phyloP scores from a whole-genome alignment of 2,329 filamentous ascomycete species.

The Neopestalotiopsis sp. region DNA sequence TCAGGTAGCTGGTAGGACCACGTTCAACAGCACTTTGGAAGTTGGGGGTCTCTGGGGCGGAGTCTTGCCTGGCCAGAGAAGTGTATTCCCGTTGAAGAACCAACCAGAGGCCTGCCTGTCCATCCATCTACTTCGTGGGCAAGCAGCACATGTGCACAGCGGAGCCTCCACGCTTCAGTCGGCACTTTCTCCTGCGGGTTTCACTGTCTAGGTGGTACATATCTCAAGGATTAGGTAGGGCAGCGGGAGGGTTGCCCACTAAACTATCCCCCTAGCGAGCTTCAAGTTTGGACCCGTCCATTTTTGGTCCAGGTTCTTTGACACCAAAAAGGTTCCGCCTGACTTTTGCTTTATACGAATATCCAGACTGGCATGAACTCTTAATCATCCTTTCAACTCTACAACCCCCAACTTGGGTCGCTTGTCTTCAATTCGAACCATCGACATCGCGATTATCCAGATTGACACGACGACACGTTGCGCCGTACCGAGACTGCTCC shows the following conservation, averaged over 20 bases:
- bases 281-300: slow-evolving; percentile 1
- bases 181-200: neutral
- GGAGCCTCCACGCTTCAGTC: neutral
- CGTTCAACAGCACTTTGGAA: too few relatives aligned
- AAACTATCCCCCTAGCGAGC: neutral
- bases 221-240: neutral
- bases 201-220: neutral
- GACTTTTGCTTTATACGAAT: slow-evolving; percentile 1
- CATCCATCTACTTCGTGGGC: neutral
- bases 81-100: neutral
- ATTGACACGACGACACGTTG: neutral
- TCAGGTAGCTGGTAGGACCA: neutral
- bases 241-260: slow-evolving; percentile 1
- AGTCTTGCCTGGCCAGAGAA: neutral
- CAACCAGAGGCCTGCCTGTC: neutral
- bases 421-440: neutral
- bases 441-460: neutral
- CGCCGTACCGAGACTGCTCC: neutral
- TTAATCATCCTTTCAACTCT: neutral
- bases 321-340: slow-evolving; percentile 6
- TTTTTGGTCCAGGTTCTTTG: slow-evolving; percentile 2
- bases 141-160: neutral
- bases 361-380: neutral
- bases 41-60: too few relatives aligned
- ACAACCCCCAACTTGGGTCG: neutral